These are phyloP conservation scores for Boechera divaricarpa DNA, from an alignment of 345 rosid genomes.

Conservation along the genomic window DNA sequence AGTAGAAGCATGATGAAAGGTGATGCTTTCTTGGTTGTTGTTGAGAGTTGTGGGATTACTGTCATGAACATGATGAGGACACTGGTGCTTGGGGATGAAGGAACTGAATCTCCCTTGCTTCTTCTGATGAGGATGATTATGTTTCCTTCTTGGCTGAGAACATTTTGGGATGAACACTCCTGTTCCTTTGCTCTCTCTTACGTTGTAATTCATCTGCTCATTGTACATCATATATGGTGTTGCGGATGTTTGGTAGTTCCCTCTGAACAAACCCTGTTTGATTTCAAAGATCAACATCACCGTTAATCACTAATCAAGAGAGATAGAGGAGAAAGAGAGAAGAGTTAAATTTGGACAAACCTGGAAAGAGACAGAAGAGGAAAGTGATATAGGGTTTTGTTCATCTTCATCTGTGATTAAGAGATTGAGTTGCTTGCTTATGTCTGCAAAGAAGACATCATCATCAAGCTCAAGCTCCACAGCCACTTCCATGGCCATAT, in stretches of 20 bases:
- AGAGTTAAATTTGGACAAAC: conserved; percentile 43
- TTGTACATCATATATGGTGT: conserved; percentile 51
- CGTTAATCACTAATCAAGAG: conserved; percentile 8
- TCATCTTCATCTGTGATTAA: conserved; percentile 92
- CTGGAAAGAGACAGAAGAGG: conserved; percentile 76
- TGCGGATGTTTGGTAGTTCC: conserved; percentile 47
- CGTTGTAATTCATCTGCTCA: conserved; percentile 54
- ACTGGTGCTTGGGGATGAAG: conserved; percentile 52
- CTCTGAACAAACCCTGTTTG: conserved; percentile 59
- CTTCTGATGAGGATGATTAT: conserved; percentile 43
- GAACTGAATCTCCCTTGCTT: conserved; percentile 66
- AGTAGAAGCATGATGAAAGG: conserved; percentile 35
- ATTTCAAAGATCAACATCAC: conserved; percentile 17
- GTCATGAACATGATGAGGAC: conserved; percentile 33
- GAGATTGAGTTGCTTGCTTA: conserved; percentile 88
- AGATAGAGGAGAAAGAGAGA: neutral
- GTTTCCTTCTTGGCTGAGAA: conserved; percentile 64
- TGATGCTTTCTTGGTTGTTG: conserved; percentile 30
- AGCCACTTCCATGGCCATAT: conserved; percentile 39
- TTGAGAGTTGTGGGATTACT: conserved; percentile 36
- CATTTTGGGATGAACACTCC: conserved; percentile 88
- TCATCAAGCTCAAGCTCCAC: conserved; percentile 88
- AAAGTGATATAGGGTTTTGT: conserved; percentile 52
- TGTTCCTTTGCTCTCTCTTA: conserved; percentile 86
- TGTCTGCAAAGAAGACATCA: conserved; percentile 86